phyloP scores from a whole-genome alignment of 495 filamentous ascomycete species.

The Cercophora samala region DNA sequence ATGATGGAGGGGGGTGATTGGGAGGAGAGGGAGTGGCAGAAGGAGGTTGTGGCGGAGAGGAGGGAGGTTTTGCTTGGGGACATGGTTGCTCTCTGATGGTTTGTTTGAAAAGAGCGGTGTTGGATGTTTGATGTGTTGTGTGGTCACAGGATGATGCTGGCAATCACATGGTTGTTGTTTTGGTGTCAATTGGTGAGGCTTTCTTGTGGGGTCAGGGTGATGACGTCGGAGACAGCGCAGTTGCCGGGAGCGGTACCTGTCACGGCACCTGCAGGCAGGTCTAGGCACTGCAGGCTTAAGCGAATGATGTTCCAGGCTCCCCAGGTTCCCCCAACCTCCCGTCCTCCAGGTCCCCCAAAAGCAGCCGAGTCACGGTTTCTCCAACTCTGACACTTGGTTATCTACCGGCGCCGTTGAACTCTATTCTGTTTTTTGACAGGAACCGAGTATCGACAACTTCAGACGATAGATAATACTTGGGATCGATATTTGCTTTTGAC shows the following conservation, averaged over 20 bases:
- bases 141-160: too few species aligned
- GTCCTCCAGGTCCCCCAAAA: too few species aligned
- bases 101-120: constrained; percentile 1
- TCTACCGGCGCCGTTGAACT: not conserved
- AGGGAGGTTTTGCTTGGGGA: constrained; percentile 33
- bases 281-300: not conserved
- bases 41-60: constrained; percentile 41
- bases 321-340: not conserved
- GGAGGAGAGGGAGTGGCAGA: constrained; percentile 48
- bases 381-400: not conserved
- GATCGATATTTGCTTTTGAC: not conserved
- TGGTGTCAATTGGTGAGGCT: too few species aligned
- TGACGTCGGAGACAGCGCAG: not conserved
- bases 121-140: not conserved
- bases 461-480: not conserved
- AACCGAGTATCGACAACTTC: not conserved
- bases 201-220: too few species aligned
- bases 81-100: constrained; percentile 4
- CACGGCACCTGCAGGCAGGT: not conserved
- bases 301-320: not conserved
- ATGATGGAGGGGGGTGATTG: constrained; percentile 34
- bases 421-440: not conserved
- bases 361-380: not conserved
- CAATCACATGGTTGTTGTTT: too few species aligned
- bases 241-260: constrained; percentile 8